A percentile compares a stretch with the other conserved stretches of the same genome.
phyloP scores from a whole-genome alignment of 2,329 filamentous ascomycete genomes.

The Xylariaceae sp. region DNA sequence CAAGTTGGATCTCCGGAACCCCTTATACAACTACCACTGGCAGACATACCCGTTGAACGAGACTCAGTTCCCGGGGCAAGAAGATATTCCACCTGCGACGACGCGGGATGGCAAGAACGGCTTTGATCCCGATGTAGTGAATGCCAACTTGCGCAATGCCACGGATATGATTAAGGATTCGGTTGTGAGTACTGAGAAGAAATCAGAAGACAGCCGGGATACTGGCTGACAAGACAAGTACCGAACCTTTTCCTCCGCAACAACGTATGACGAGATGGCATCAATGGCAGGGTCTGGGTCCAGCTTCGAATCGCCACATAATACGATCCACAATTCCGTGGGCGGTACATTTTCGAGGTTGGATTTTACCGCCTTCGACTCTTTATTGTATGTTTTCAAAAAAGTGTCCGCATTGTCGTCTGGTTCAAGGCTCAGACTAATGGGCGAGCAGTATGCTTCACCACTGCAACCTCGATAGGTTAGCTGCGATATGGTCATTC shows the following conservation, averaged over 20 bases:
- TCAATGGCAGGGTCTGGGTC: constrained; percentile 34
- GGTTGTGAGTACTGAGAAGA: constrained; percentile 34
- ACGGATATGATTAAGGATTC: constrained; percentile 35
- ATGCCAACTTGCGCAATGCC: constrained; percentile 30
- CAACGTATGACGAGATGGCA: constrained; percentile 35
- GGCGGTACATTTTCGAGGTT: constrained; percentile 33
- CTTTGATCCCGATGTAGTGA: constrained; percentile 39
- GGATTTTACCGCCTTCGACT: constrained; percentile 41
- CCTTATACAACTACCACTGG: constrained; percentile 48
- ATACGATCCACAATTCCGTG: constrained; percentile 38
- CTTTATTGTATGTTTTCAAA: constrained; percentile 39
- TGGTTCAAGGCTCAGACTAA: constrained; percentile 4
- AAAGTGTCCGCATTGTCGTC: background rate
- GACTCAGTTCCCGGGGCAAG: constrained; percentile 34
- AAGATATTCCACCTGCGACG: constrained; percentile 33
- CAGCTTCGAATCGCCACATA: constrained; percentile 43
- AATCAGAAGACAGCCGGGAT: background rate
- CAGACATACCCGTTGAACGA: constrained; percentile 36
- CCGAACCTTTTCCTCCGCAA: constrained; percentile 37
- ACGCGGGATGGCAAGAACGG: constrained; percentile 33
- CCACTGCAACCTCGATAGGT: constrained; percentile 55
- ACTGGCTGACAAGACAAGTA: constrained; percentile 33
- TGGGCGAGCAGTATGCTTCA: constrained; percentile 42
- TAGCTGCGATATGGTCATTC: constrained; percentile 48
- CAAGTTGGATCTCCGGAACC: constrained; percentile 42